Evolutionary conservation across 345 rosid genomes (phyloP).

Genomic region (Limnanthes douglasii): DNA sequence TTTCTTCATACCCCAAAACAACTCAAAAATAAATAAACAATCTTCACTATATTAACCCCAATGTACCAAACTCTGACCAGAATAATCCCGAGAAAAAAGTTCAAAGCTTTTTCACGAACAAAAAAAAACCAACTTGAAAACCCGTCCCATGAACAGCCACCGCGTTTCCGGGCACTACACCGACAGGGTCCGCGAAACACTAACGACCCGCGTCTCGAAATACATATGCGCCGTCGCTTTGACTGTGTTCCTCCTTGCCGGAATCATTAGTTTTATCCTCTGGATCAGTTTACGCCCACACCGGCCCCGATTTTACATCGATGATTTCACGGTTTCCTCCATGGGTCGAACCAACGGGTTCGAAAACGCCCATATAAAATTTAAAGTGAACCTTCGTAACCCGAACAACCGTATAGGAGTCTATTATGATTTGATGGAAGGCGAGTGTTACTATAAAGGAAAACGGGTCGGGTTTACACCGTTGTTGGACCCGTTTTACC

Average conservation of each 20-base stretch:
- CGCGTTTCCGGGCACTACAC: conserved; percentile 39
- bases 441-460: conserved; percentile 43
- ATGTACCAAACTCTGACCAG: too few relatives aligned
- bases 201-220: conserved; percentile 47
- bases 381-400: conserved; percentile 57
- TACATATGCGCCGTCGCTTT: conserved; percentile 39
- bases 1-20: too few relatives aligned
- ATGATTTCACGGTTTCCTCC: conserved; percentile 34
- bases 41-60: too few relatives aligned
- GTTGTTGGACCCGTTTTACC: conserved; percentile 29
- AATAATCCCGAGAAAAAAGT: too few relatives aligned
- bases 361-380: conserved; percentile 35
- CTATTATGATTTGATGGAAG: conserved; percentile 35
- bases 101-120: too few relatives aligned
- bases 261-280: conserved; percentile 39
- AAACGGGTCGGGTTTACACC: conserved; percentile 36
- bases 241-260: conserved; percentile 27
- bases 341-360: conserved; percentile 38
- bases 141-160: conserved; percentile 19
- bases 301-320: conserved; percentile 50
- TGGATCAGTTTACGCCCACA: conserved; percentile 89
- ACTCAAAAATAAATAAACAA: too few relatives aligned
- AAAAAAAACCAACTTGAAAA: conserved; percentile 3
- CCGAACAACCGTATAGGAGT: conserved; percentile 57
- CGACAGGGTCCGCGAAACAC: conserved; percentile 50